Percentiles rank a stretch among this genome's conserved stretches.
Evolutionary conservation across 345 rosid species (phyloP).

Genomic region (Camelina neglecta): DNA sequence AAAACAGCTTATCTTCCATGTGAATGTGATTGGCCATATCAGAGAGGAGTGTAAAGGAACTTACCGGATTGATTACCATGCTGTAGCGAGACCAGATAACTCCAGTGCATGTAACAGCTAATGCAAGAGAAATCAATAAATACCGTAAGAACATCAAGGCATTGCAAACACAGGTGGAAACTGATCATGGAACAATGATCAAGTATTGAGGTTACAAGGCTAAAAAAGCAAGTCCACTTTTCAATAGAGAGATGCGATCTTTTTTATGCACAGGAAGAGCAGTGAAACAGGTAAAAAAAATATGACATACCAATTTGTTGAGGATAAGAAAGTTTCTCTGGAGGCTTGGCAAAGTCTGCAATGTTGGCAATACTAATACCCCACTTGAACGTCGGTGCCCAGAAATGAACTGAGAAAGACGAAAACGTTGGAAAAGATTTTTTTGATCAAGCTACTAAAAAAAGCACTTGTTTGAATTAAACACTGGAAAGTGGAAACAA

Average conservation of each 20-base stretch:
- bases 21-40: background rate
- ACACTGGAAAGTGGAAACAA: background rate
- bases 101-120: constrained; percentile 84
- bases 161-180: constrained; percentile 6
- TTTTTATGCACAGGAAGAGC: background rate
- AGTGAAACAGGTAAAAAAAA: background rate
- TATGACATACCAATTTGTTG: constrained; percentile 47
- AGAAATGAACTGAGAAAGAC: constrained; percentile 68
- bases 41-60: constrained; percentile 30
- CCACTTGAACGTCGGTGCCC: constrained; percentile 70
- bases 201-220: background rate
- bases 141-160: constrained; percentile 24
- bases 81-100: constrained; percentile 83
- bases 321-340: constrained; percentile 57
- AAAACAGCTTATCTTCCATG: background rate
- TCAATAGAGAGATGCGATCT: background rate
- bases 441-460: background rate
- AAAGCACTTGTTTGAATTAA: background rate
- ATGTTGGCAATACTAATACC: constrained; percentile 57
- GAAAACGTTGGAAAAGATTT: background rate
- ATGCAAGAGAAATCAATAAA: background rate
- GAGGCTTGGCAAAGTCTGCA: constrained; percentile 57
- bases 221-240: background rate
- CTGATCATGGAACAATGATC: background rate
- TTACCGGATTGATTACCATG: constrained; percentile 85